Evolutionary conservation across 352 stramenopile genomes (phyloP), one percentile per base, ranked within the genome.

Genomic region (Elongisporangium anandrum): DNA sequence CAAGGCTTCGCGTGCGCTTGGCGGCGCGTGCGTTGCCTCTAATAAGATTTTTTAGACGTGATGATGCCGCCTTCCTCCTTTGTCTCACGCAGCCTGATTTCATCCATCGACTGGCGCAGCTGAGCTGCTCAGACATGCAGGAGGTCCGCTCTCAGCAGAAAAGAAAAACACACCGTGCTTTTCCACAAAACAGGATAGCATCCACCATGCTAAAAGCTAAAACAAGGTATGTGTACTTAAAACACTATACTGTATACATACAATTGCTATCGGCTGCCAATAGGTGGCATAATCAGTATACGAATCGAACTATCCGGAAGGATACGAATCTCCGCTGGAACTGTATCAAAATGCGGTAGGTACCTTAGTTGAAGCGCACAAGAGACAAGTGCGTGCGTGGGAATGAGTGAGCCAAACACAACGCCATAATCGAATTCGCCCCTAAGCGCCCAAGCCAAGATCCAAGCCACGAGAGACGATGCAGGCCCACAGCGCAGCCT

Each of bases 401-500:
- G 9, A 41, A 8, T 15, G 9, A 4, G 29, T 41, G 29, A 13
- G 5, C 29, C 29, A 8, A 41, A 41, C 4, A 4, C 9, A 41
- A 41, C 19, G 3, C 47, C 60, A 59, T 26, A 57, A 49, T 51
- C 20, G 29, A 58, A 62, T 65, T 54, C 19, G 54, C 49, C 47
- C 12, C 53, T 41, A 16, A 39, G n/a, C 22, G 9, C 19, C 5
- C 54, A 15, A 38, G 52, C 52, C 5, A 49, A 29, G 57, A 57
- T 22, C 34, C 57, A 63, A 62, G 57, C 23, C 20, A 24, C 45
- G 52, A 21, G 16, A 21, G 12, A 39, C 29, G 56, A 86, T 86
- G 76, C 70, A 86, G 61, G 65, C 78, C 20, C 20, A 13, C 22
- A 13, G 23, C 19, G 55, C 24, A 45, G 39, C 23, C 23, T 68